Base-by-base conservation (phyloP, 371 early-diverging fungal genomes). In the Mortierella sp. region DNA sequence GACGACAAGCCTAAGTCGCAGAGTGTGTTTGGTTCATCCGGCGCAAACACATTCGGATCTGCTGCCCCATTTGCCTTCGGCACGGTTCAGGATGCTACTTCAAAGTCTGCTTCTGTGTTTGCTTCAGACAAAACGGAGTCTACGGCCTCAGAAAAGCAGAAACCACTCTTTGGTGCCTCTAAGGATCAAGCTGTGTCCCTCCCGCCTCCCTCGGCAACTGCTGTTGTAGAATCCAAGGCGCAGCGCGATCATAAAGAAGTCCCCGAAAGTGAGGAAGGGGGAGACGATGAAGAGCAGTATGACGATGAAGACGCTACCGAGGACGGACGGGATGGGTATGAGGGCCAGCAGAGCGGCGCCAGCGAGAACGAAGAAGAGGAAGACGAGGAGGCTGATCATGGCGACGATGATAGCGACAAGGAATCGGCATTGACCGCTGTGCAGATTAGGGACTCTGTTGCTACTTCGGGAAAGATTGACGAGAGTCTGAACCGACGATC, bases 371-470 rank as follows among this genome's bases (percentile, higher is more conserved):
- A 44, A 17, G 53, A 61, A 5, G 66, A 49, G 4, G 72, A 44
- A 17, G 53, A 61, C 4, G 66, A 49, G 4, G 64, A 50, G 23
- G 55, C 37, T 12, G 44, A 23, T n/a, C 41, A 49, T 4, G 65
- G 7, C 1, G 56, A 14, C 5, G 69, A 68, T 8, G 76, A 76
- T 37, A 69, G 70, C 21, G 76, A 76, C 50, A 76, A 76, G 41
- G 76, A 76, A n/a, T 69, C 76, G 6, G 76, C 70, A 1, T 39
- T 64, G 65, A 76, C 76, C 12, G 70, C 73, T 1, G 59, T 73
- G 14, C 61, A 57, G 37, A 7, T 58, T 14, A 6, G 55, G 4
- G 42, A 43, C 2, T 44, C 47, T 4, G 49, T 17, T n/a, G 39
- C 34, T 19, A 19, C 53, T 2, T 32, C 39, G 6, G 21, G 17